Evolutionary conservation across 345 rosid species (phyloP).

Genomic region (Arabidopsis suecica): DNA sequence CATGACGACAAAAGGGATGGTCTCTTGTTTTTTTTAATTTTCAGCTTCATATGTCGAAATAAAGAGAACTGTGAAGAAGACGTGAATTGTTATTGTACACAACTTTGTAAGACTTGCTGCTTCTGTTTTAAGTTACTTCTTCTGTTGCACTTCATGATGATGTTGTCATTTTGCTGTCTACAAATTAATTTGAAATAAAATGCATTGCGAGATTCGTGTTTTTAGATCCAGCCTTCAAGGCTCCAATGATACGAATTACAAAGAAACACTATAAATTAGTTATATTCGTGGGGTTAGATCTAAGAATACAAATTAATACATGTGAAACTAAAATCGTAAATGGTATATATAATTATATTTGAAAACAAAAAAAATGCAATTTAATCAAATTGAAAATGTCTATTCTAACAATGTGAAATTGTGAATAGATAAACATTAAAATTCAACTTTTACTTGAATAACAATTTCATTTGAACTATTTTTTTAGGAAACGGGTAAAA

Average conservation of each 20-base stretch:
- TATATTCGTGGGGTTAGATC: background rate
- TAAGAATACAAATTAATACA: background rate
- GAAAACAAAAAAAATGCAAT: background rate
- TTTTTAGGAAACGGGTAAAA: background rate
- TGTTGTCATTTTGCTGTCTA: conserved; percentile 16
- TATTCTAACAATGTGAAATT: background rate
- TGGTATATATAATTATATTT: background rate
- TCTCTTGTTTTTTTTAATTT: conserved; percentile 1
- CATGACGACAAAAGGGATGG: conserved; percentile 36
- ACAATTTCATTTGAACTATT: background rate
- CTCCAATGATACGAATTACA: background rate
- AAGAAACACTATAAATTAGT: background rate
- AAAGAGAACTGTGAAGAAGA: conserved; percentile 37
- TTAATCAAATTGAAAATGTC: background rate
- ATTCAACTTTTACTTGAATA: background rate
- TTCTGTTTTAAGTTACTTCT: conserved; percentile 21
- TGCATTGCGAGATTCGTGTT: background rate
- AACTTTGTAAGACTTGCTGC: conserved; percentile 34
- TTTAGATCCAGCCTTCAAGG: background rate
- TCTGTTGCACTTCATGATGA: conserved; percentile 7
- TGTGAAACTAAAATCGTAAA: background rate
- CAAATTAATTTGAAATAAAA: conserved; percentile 25
- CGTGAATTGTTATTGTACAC: conserved; percentile 32
- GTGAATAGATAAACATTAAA: background rate
- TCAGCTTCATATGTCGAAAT: conserved; percentile 39